phyloP scores from a whole-genome alignment of 768 basidiomycete species.

The Epithele typhae region DNA sequence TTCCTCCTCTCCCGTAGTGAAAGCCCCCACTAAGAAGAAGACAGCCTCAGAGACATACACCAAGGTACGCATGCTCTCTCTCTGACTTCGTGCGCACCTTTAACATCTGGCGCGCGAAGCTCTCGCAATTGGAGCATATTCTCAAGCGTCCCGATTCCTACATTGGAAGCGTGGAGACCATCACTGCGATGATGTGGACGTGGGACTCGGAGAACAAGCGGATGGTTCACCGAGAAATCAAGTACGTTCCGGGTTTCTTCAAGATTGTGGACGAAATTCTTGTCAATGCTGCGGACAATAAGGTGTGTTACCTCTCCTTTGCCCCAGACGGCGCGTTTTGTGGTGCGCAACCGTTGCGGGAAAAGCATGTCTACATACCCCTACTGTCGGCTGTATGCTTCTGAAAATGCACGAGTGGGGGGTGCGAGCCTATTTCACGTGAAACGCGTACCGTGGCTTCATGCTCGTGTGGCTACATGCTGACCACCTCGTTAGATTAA shows the following conservation, averaged over 20 bases:
- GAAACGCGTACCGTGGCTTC: too few species aligned
- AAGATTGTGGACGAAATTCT: slow-evolving; percentile 99
- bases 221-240: slow-evolving; percentile 79
- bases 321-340: neutral
- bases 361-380: too few species aligned
- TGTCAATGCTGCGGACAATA: slow-evolving; percentile 99
- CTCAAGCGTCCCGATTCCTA: slow-evolving; percentile 91
- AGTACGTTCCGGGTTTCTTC: slow-evolving; percentile 96
- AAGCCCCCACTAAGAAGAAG: slow-evolving; percentile 63
- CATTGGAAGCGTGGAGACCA: slow-evolving; percentile 91
- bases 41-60: slow-evolving; percentile 88
- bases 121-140: slow-evolving; percentile 93
- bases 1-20: slow-evolving; percentile 22
- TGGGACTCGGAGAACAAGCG: slow-evolving; percentile 80
- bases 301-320: slow-evolving; percentile 50
- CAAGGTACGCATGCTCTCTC: slow-evolving; percentile 51
- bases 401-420: too few species aligned
- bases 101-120: slow-evolving; percentile 39
- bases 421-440: too few species aligned
- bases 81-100: neutral
- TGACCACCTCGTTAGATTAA: too few species aligned
- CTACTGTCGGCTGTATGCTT: too few species aligned
- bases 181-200: slow-evolving; percentile 90
- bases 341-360: too few species aligned
- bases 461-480: too few species aligned